Conservation (phyloP, 1,284 basidiomycete genomes). For the Melampsora americana region DNA sequence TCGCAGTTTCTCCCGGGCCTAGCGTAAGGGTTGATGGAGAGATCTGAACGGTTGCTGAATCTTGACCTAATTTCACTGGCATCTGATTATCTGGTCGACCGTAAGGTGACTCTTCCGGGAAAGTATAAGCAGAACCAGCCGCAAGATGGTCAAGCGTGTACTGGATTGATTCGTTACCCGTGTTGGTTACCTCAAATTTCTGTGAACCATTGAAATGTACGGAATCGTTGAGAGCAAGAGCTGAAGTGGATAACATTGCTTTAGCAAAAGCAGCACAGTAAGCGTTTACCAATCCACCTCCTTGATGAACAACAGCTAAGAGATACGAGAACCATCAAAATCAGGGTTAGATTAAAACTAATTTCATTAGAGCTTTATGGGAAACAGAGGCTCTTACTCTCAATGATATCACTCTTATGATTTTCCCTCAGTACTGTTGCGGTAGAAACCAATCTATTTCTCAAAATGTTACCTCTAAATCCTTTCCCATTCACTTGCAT, state of each 20-base stretch:
- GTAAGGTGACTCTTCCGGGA: conserved; percentile 19
- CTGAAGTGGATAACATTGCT: conserved; percentile 30
- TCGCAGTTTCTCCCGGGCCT: conserved; percentile 16
- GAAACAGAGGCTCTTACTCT: conserved; percentile 2
- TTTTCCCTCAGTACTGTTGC: conserved; percentile 7
- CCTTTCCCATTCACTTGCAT: conserved; percentile 19
- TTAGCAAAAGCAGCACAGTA: conserved; percentile 43
- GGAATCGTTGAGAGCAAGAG: conserved; percentile 32
- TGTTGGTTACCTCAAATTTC: conserved; percentile 14
- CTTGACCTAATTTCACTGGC: background rate
- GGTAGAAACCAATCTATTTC: conserved; percentile 26
- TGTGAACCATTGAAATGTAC: conserved; percentile 8
- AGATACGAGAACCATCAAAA: background rate
- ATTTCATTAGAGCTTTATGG: background rate
- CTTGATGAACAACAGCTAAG: conserved; percentile 39
- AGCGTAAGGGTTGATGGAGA: conserved; percentile 11
- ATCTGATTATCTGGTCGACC: background rate
- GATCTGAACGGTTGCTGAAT: conserved; percentile 17
- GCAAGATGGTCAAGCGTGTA: conserved; percentile 25
- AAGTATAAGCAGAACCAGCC: conserved; percentile 19
- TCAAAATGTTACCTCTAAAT: conserved; percentile 21
- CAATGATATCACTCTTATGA: background rate
- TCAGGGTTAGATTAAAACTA: background rate
- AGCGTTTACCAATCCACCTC: conserved; percentile 41
- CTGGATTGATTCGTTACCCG: conserved; percentile 17